phyloP scores from a whole-genome alignment of 257 asterid genomes.

The Nicotiana obtusifolia region DNA sequence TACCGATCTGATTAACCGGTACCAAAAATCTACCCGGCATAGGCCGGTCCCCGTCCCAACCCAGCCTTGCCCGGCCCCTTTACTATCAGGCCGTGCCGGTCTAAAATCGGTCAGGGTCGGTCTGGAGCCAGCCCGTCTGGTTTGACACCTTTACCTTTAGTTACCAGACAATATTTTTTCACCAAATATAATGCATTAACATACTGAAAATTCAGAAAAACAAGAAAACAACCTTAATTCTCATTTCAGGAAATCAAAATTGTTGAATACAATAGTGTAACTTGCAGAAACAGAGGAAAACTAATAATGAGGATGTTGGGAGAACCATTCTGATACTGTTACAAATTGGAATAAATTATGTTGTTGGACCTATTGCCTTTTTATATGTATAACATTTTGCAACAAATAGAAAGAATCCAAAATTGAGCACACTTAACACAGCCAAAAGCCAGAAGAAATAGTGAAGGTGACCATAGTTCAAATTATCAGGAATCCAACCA shows the following conservation, averaged over 20 bases:
- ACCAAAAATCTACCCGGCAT: too few relatives aligned
- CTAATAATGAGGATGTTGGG: not conserved
- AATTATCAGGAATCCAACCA: constrained; percentile 65
- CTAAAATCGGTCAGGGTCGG: too few relatives aligned
- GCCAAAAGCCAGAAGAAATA: constrained; percentile 68
- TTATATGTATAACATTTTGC: constrained; percentile 44
- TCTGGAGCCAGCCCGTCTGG: too few relatives aligned
- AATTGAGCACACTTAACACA: constrained; percentile 39
- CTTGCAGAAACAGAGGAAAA: not conserved
- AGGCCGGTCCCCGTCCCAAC: too few relatives aligned
- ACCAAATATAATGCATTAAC: too few relatives aligned
- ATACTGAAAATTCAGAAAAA: not conserved
- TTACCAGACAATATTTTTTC: too few relatives aligned
- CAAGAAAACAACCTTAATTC: not conserved
- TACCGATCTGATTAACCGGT: too few relatives aligned
- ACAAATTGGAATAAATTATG: not conserved
- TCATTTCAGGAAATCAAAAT: not conserved
- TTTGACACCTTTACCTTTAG: too few relatives aligned
- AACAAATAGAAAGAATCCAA: constrained; percentile 40
- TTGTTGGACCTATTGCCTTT: constrained; percentile 13
- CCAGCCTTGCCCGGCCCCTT: too few relatives aligned
- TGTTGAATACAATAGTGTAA: not conserved
- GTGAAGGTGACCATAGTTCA: constrained; percentile 49
- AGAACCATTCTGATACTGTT: not conserved
- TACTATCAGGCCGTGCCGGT: too few relatives aligned